Evolutionary conservation across 2,329 filamentous ascomycete genomes (phyloP).

Genomic region (Diaporthe ilicicola): DNA sequence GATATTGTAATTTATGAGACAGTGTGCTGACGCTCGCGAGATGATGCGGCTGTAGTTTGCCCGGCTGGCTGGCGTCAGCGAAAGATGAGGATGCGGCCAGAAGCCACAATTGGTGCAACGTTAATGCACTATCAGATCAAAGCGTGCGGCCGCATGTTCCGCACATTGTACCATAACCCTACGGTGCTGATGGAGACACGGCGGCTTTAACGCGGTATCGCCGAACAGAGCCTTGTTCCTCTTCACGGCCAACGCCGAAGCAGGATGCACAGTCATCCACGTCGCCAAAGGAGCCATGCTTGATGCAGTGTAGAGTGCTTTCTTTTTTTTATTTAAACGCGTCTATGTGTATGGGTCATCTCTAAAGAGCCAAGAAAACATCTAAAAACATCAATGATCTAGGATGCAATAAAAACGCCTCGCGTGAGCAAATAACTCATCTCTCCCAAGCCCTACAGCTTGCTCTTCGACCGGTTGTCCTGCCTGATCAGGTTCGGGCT

Average conservation of each 20-base stretch:
- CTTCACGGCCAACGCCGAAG: background rate
- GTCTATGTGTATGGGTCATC: background rate
- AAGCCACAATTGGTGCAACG: background rate
- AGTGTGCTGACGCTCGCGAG: background rate
- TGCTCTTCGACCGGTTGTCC: conserved; percentile 59
- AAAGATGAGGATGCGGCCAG: background rate
- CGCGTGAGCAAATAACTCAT: background rate
- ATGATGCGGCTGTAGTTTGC: background rate
- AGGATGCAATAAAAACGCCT: background rate
- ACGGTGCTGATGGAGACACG: background rate
- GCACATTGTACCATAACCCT: background rate
- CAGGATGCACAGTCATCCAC: background rate
- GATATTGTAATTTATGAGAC: too few relatives aligned
- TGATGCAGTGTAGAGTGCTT: background rate
- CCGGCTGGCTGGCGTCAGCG: conserved; percentile 20
- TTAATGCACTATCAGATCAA: background rate
- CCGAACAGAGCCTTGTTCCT: background rate
- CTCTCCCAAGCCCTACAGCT: conserved; percentile 48
- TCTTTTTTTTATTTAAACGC: too few relatives aligned
- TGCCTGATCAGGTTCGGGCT: conserved; percentile 68
- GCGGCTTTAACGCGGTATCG: background rate
- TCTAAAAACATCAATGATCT: too few relatives aligned
- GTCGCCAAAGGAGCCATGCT: background rate
- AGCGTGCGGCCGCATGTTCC: conserved; percentile 3
- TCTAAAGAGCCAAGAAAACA: conserved; percentile 5